These are phyloP conservation scores for Henckelia pumila DNA, from an alignment of 257 asterid species.

Conservation along the genomic window DNA sequence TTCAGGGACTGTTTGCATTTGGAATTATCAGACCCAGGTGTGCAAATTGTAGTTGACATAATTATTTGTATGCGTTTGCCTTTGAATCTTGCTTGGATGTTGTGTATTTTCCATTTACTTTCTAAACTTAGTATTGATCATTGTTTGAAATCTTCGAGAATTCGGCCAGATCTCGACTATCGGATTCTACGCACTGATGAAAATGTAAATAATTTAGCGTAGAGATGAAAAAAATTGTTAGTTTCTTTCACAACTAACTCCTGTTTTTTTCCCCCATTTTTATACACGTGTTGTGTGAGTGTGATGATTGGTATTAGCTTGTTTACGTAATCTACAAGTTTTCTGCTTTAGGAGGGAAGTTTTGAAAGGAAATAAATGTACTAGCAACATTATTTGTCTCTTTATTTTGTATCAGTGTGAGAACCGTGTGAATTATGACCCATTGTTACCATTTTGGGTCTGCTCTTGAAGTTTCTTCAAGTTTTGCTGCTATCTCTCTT, in stretches of 20 bases:
- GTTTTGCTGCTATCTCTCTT: constrained; percentile 14
- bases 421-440: background rate
- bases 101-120: constrained; percentile 1
- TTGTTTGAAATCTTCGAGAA: constrained; percentile 13
- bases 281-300: background rate
- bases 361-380: constrained; percentile 13
- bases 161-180: constrained; percentile 19
- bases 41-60: constrained; percentile 13
- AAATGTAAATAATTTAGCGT: constrained; percentile 7
- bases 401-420: constrained; percentile 14
- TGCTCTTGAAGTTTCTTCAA: constrained; percentile 6
- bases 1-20: constrained; percentile 84
- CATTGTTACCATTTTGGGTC: background rate
- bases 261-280: background rate
- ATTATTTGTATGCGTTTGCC: constrained; percentile 4
- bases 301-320: background rate
- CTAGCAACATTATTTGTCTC: constrained; percentile 1
- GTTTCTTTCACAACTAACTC: background rate
- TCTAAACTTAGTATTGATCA: background rate
- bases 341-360: constrained; percentile 15
- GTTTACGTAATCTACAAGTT: constrained; percentile 13
- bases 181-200: constrained; percentile 16
- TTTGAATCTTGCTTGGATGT: constrained; percentile 16
- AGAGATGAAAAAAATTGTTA: background rate
- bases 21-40: constrained; percentile 98